These are phyloP conservation scores for Fusarium mexicanum DNA, from an alignment of 2,329 filamentous ascomycete species.

Conservation along the genomic window DNA sequence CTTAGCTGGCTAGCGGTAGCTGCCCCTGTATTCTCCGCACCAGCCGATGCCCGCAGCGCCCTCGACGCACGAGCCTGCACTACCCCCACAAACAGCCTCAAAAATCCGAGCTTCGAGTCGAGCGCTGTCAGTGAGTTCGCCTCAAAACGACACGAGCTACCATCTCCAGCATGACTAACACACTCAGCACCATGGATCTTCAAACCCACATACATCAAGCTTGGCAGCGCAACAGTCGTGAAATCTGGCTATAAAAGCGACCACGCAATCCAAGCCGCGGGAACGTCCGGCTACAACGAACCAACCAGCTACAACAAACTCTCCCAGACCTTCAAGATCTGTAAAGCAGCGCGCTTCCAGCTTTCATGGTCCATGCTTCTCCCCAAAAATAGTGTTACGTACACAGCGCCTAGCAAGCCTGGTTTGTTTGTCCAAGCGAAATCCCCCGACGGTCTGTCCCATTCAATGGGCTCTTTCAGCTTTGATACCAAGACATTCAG, in stretches of 20 bases:
- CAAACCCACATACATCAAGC: background rate
- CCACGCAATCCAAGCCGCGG: background rate
- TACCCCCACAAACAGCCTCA: background rate
- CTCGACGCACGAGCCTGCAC: background rate
- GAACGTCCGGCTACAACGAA: background rate
- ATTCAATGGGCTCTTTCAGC: background rate
- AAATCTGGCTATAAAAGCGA: background rate
- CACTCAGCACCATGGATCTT: background rate
- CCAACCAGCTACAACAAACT: background rate
- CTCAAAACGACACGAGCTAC: fast-evolving
- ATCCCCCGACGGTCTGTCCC: background rate
- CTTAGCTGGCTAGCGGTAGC: background rate
- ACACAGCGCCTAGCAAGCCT: background rate
- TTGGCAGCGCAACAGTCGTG: background rate
- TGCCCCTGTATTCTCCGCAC: background rate
- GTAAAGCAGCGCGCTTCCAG: background rate
- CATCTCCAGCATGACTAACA: background rate
- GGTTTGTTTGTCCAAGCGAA: background rate
- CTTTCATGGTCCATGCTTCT: conserved; percentile 4
- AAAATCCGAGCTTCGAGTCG: background rate
- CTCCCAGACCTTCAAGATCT: background rate
- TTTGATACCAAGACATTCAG: background rate
- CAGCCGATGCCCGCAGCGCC: fast-evolving
- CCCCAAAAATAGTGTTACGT: background rate
- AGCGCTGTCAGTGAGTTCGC: background rate